phyloP scores from a whole-genome alignment of 2,329 filamentous ascomycete species.

The Colletotrichum gloeosporioides region DNA sequence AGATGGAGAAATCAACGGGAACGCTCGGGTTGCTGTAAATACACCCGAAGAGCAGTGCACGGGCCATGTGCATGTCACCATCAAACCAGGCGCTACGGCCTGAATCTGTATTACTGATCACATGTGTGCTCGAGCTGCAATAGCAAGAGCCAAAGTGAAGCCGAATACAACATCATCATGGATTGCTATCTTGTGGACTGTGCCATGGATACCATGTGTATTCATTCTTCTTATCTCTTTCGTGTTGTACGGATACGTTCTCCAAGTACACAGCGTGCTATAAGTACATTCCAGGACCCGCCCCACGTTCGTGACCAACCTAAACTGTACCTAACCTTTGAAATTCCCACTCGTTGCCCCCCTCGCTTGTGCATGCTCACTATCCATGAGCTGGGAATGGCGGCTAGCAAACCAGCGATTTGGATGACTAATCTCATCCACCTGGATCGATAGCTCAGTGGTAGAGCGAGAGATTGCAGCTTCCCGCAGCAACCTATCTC shows the following conservation, averaged over 20 bases:
- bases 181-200: not conserved
- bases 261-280: not conserved
- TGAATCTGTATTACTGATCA: not conserved
- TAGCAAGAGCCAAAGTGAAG: not conserved
- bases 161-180: not conserved
- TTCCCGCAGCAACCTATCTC: slow-evolving; percentile 9
- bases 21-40: not conserved
- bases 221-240: not conserved
- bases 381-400: not conserved
- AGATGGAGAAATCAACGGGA: not conserved
- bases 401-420: not conserved
- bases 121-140: not conserved
- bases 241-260: not conserved
- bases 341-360: not conserved
- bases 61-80: not conserved
- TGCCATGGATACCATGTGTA: not conserved
- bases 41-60: not conserved
- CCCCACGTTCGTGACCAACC: not conserved
- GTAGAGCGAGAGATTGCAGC: slow-evolving; percentile 23
- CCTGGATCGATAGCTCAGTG: slow-evolving; percentile 21
- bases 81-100: not conserved
- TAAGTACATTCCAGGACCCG: not conserved
- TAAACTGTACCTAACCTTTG: not conserved
- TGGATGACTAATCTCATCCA: slow-evolving; percentile 4
- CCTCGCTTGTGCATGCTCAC: not conserved